Conservation (phyloP, 1,139 yeast genomes). For the Debaryomycetaceae sp. region DNA sequence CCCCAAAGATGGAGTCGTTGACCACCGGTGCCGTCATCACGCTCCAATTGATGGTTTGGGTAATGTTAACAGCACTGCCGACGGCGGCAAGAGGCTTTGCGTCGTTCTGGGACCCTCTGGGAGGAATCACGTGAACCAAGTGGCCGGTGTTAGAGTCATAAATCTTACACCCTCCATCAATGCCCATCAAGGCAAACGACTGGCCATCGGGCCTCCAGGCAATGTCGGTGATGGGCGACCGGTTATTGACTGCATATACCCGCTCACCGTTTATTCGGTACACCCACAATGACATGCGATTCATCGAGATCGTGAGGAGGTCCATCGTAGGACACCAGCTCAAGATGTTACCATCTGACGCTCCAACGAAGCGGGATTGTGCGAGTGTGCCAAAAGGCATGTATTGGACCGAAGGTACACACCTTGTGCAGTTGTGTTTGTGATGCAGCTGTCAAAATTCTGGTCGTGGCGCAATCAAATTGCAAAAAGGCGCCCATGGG, state of each 20-base stretch:
- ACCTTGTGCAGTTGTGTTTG: too few species aligned
- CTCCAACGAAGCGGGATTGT: conserved; percentile 27
- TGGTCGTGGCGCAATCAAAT: too few species aligned
- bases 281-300: conserved; percentile 46
- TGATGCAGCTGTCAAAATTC: too few species aligned
- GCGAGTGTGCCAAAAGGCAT: conserved; percentile 4
- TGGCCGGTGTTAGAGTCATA: conserved; percentile 49
- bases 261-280: conserved; percentile 53
- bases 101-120: too few species aligned
- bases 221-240: conserved; percentile 30
- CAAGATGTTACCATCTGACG: conserved; percentile 38
- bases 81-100: too few species aligned
- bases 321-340: conserved; percentile 58
- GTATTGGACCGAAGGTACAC: too few species aligned
- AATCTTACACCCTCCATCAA: conserved; percentile 41
- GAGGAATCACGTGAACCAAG: conserved; percentile 22
- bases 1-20: conserved; percentile 10
- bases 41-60: conserved; percentile 10
- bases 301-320: conserved; percentile 46
- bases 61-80: conserved; percentile 4
- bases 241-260: conserved; percentile 45
- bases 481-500: too few species aligned
- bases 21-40: neutral
- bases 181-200: conserved; percentile 42
- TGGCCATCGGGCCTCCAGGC: conserved; percentile 35